Conservation (phyloP, 495 filamentous ascomycete species). For the Barbatosphaeria neglecta region DNA sequence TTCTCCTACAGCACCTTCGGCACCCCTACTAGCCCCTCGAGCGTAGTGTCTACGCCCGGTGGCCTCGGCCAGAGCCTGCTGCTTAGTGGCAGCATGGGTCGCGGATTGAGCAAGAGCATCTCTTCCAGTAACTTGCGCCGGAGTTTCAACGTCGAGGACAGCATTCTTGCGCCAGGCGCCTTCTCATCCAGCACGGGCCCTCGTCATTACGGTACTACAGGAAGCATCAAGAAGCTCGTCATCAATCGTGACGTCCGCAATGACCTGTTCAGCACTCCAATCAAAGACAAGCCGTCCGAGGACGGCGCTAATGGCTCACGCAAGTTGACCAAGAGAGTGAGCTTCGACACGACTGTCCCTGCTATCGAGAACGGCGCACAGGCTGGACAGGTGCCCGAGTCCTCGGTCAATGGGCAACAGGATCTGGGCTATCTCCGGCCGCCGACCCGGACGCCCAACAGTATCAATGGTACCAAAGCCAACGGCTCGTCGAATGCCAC, state of each 20-base stretch:
- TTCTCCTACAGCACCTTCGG: constrained; percentile 86
- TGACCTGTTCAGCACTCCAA: constrained; percentile 57
- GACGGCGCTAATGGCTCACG: constrained; percentile 39
- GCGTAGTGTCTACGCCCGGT: constrained; percentile 55
- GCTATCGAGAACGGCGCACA: constrained; percentile 26
- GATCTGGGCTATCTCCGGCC: constrained; percentile 59
- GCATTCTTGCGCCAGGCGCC: constrained; percentile 74
- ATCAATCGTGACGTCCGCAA: constrained; percentile 79
- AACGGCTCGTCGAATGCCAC: constrained; percentile 28
- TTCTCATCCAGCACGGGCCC: constrained; percentile 60
- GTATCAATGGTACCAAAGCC: constrained; percentile 34
- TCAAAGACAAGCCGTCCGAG: constrained; percentile 26
- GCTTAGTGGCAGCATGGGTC: constrained; percentile 47
- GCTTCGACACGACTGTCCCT: constrained; percentile 59
- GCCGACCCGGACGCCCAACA: constrained; percentile 29
- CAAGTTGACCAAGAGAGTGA: constrained; percentile 72
- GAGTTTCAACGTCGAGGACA: constrained; percentile 51
- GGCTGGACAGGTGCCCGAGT: constrained; percentile 26
- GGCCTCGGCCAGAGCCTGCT: constrained; percentile 54
- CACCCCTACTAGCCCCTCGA: constrained; percentile 60
- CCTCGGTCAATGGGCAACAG: constrained; percentile 49
- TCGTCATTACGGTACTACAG: constrained; percentile 42
- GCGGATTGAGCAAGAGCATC: constrained; percentile 48
- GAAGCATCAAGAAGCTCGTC: constrained; percentile 74
- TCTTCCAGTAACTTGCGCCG: constrained; percentile 54